Evolutionary conservation across 371 early-diverging fungal genomes (phyloP).

Genomic region (Choanephora cucurbitarum): DNA sequence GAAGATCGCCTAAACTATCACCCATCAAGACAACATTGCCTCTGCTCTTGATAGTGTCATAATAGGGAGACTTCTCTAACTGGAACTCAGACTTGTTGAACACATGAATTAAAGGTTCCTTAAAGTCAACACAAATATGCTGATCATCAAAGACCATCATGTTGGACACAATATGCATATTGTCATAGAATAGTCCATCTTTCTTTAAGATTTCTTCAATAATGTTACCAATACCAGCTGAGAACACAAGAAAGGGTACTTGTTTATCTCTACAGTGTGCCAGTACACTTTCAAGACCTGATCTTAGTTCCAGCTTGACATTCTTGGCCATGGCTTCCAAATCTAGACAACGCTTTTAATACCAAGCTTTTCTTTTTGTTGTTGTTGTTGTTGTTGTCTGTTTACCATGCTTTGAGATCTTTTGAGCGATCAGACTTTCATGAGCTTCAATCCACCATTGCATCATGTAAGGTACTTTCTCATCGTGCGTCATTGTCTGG

Average conservation of each 20-base stretch:
- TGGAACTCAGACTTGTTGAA: conserved; percentile 78
- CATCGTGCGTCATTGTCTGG: conserved; percentile 47
- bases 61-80: conserved; percentile 47
- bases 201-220: conserved; percentile 59
- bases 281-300: conserved; percentile 49
- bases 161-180: conserved; percentile 78
- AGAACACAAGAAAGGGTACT: conserved; percentile 73
- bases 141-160: conserved; percentile 66
- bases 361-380: too few species aligned
- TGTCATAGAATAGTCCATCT: conserved; percentile 41
- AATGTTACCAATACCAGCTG: conserved; percentile 74
- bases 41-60: conserved; percentile 37
- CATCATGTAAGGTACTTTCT: conserved; percentile 70
- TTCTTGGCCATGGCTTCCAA: conserved; percentile 58
- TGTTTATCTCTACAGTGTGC: conserved; percentile 28
- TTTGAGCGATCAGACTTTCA: conserved; percentile 47
- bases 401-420: conserved; percentile 49
- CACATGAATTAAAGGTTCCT: conserved; percentile 71
- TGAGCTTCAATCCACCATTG: conserved; percentile 78
- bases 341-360: too few species aligned
- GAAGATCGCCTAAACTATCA: conserved; percentile 74
- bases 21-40: conserved; percentile 71
- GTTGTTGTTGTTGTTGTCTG: too few species aligned
- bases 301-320: conserved; percentile 54
- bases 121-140: conserved; percentile 55